A percentile compares a stretch with the other conserved stretches of the same genome.
Conservation (phyloP, 2,329 filamentous ascomycete species). For the Botrytis medusae region DNA sequence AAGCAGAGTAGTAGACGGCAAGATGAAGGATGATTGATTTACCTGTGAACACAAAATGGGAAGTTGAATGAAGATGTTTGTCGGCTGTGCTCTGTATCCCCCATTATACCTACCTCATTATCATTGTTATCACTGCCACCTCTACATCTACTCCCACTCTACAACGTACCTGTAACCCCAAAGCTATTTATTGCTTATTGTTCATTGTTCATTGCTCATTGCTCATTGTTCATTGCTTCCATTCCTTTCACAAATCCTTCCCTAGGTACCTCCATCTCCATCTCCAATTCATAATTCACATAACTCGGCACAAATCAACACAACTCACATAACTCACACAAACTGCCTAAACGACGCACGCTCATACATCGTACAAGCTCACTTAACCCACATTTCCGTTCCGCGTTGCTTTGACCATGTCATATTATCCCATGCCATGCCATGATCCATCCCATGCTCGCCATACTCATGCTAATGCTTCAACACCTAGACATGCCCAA, state of each 20-base stretch:
- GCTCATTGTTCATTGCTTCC: background rate
- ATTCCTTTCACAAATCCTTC: background rate
- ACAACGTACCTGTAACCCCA: background rate
- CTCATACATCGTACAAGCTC: background rate
- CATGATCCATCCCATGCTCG: conserved; percentile 4
- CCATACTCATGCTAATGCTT: conserved; percentile 2
- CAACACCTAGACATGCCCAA: background rate
- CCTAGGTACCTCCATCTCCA: background rate
- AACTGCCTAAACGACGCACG: background rate
- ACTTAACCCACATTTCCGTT: background rate
- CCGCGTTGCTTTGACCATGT: conserved; percentile 1
- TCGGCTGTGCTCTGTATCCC: background rate
- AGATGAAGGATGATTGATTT: background rate
- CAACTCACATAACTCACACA: background rate
- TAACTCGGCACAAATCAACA: background rate
- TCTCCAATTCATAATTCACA: background rate
- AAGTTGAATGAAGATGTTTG: background rate
- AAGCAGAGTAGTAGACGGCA: background rate
- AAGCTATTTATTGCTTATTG: background rate
- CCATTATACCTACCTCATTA: background rate
- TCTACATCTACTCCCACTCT: background rate
- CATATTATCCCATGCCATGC: background rate
- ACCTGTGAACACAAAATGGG: background rate
- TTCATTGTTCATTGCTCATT: background rate
- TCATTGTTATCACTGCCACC: background rate